Evolutionary conservation across 306 rosid genomes (phyloP).

Genomic region (Vicia villosa): DNA sequence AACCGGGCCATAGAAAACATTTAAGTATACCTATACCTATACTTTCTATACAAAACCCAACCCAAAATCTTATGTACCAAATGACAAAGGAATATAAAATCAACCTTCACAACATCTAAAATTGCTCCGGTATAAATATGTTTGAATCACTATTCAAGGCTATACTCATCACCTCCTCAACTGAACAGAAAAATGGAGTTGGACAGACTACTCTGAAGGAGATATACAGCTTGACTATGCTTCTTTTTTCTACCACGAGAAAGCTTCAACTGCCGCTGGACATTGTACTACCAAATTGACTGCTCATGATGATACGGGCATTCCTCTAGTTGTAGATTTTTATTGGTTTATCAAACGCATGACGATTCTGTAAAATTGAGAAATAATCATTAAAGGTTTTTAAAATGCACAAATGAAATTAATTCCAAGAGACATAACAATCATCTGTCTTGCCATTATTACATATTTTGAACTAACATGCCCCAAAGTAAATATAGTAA

Average conservation of each 20-base stretch:
- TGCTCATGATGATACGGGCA: neutral
- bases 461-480: neutral
- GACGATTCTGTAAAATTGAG: constrained; percentile 69
- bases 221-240: constrained; percentile 14
- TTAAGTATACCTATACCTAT: constrained; percentile 33
- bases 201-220: neutral
- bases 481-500: neutral
- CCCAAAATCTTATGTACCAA: constrained; percentile 41
- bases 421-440: constrained; percentile 11
- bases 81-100: constrained; percentile 25
- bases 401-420: neutral
- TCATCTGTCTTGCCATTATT: constrained; percentile 4
- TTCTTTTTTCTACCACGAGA: constrained; percentile 2
- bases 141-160: constrained; percentile 22
- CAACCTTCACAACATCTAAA: constrained; percentile 14
- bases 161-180: constrained; percentile 12
- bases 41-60: constrained; percentile 38
- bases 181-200: constrained; percentile 27
- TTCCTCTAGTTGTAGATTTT: constrained; percentile 65
- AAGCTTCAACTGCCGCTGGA: constrained; percentile 9
- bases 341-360: constrained; percentile 68
- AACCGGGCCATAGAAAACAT: constrained; percentile 22
- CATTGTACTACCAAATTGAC: constrained; percentile 7
- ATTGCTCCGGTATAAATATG: constrained; percentile 19
- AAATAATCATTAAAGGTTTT: constrained; percentile 24